Percentiles rank a stretch among this genome's conserved stretches.
phyloP scores from a whole-genome alignment of 768 basidiomycete genomes.

The Mycena galericulata region DNA sequence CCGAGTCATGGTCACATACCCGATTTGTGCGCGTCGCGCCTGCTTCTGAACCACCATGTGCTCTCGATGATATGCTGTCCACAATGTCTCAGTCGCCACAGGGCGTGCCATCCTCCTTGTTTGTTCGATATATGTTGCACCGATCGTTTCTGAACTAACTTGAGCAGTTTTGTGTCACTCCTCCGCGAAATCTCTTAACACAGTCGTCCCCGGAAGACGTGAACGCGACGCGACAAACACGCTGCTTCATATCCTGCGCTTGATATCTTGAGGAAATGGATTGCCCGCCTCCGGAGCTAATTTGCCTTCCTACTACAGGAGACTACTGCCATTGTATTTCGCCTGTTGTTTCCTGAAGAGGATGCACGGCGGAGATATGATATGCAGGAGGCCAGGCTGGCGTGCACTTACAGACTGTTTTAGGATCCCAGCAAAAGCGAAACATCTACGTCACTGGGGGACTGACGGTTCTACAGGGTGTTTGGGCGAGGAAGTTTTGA shows the following conservation, averaged over 20 bases:
- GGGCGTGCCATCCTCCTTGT: constrained; percentile 59
- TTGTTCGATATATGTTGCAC: constrained; percentile 30
- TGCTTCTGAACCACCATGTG: not conserved
- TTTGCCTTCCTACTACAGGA: constrained; percentile 63
- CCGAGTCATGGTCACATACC: constrained; percentile 6
- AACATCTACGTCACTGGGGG: constrained; percentile 53
- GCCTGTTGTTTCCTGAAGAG: constrained; percentile 88
- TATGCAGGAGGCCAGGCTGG: constrained; percentile 75
- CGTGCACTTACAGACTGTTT: constrained; percentile 63
- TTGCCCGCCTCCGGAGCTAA: constrained; percentile 50
- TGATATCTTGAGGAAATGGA: constrained; percentile 59
- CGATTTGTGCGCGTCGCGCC: no score
- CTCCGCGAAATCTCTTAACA: constrained; percentile 56
- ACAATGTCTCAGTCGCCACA: constrained; percentile 2
- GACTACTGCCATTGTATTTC: constrained; percentile 72
- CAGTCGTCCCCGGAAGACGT: constrained; percentile 45
- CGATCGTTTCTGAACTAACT: not conserved
- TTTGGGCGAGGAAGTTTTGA: constrained; percentile 74
- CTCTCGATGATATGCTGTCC: constrained; percentile 2
- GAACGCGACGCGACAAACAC: constrained; percentile 35
- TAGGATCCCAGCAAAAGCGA: constrained; percentile 47
- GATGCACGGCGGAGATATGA: constrained; percentile 78
- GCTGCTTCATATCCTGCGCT: constrained; percentile 50
- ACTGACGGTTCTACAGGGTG: constrained; percentile 66
- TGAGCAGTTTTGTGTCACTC: constrained; percentile 62